Evolutionary conservation across 73 alveolate genomes (phyloP).

Genomic region (Paramecium octaurelia): DNA sequence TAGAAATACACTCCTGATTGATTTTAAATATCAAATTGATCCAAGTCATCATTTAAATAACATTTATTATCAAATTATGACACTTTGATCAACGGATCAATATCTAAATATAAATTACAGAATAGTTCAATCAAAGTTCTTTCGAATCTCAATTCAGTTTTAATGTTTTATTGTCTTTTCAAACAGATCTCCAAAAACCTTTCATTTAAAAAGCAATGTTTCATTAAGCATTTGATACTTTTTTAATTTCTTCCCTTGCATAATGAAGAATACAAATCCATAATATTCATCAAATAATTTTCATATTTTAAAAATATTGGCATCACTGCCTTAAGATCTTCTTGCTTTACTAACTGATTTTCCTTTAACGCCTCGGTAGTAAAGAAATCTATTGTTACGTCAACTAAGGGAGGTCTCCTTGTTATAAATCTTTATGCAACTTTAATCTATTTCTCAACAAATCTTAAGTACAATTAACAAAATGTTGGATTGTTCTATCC

Average conservation of each 20-base stretch:
- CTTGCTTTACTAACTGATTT: neutral
- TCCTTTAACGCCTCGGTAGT: neutral
- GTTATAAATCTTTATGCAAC: neutral
- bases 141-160: constrained; percentile 9
- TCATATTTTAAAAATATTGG: constrained; percentile 32
- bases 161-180: neutral
- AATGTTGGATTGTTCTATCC: neutral
- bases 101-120: constrained; percentile 5
- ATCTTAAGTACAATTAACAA: neutral
- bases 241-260: constrained; percentile 41
- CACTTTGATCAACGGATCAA: neutral
- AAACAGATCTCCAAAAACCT: neutral
- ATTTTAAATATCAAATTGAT: neutral
- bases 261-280: neutral
- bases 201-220: neutral
- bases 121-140: neutral
- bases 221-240: neutral
- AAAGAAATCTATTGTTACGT: neutral
- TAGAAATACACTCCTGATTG: neutral
- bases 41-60: neutral
- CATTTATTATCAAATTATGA: neutral
- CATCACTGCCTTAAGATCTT: neutral
- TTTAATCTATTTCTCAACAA: neutral
- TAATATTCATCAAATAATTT: neutral
- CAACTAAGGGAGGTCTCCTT: neutral